Base-by-base conservation (phyloP, 108 stramenopile species). In the Seminavis robusta region DNA sequence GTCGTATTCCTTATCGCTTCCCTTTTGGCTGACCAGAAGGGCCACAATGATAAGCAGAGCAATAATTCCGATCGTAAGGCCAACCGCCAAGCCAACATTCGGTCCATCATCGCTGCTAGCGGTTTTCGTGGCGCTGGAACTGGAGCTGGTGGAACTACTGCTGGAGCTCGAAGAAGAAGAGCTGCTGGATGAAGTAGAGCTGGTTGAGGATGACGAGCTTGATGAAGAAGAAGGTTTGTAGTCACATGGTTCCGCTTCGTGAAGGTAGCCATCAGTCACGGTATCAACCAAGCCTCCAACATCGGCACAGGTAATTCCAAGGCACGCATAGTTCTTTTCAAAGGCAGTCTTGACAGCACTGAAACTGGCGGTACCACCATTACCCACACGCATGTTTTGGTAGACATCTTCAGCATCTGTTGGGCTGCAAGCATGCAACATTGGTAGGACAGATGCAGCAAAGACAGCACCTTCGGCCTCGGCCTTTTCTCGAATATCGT, bases 361-460 rank as follows among this genome's bases (percentile, higher is more conserved):
- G 31, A 56, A 73, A 56, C 84, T 66, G 26, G n/a, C 27, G 21
- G 63, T 74, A 23, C 46, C 29, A 6, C 57, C 34, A 32, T 67
- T 61, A 13, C 72, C 74, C 17, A 78, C 50, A 21, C 51, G 45
- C 71, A 88, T 65, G 65, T 76, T 88, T 32, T 80, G 39, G 66
- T 86, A 84, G 32, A 92, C 80, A 10, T 53, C 80, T 5, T 44
- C n/a, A 5, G 87, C 90, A 37, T 70, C 87, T 0, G 38, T 43
- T 4, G 51, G 56, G 33, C 61, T 57, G 34, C 77, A 83, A 10
- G 60, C 67, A 45, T 79, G 67, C 39, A 92, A 52, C 17, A 80
- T 36, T 6, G 90, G 90, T 38, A 88, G 65, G 6, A 86, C 59
- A 39, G 77, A 67, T 19, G 87, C 86, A 47, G 87, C 90, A 55